These are phyloP conservation scores for Eucalyptus melliodora DNA, from an alignment of 345 rosid genomes.

Conservation along the genomic window DNA sequence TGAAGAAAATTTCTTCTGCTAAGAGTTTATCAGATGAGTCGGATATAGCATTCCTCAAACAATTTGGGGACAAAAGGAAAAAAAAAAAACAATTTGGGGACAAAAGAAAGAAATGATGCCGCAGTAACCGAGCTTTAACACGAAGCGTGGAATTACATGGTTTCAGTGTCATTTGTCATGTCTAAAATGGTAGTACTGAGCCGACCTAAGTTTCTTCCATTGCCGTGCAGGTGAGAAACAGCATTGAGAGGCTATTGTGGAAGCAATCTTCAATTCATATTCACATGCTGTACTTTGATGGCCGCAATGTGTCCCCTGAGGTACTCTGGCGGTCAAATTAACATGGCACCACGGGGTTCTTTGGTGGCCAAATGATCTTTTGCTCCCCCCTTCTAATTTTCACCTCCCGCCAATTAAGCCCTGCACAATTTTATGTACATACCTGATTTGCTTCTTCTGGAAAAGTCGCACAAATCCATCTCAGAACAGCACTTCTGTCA, in stretches of 20 bases:
- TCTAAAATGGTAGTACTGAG: background rate
- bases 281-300: background rate
- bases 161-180: background rate
- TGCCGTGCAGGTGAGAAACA: background rate
- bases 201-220: background rate
- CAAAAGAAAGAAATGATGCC: background rate
- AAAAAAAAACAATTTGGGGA: background rate
- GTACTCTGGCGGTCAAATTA: background rate
- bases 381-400: background rate
- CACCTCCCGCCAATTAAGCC: background rate
- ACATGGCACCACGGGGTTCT: background rate
- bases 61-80: background rate
- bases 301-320: background rate
- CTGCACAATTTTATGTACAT: background rate
- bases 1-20: background rate
- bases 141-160: background rate
- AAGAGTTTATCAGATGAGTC: background rate
- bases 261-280: background rate
- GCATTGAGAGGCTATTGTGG: background rate
- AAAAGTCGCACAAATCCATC: background rate
- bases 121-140: background rate
- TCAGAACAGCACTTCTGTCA: background rate
- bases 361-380: background rate
- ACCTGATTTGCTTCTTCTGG: background rate
- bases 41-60: background rate